Base-by-base conservation (phyloP, 345 rosid species). In the Clausena lansium region DNA sequence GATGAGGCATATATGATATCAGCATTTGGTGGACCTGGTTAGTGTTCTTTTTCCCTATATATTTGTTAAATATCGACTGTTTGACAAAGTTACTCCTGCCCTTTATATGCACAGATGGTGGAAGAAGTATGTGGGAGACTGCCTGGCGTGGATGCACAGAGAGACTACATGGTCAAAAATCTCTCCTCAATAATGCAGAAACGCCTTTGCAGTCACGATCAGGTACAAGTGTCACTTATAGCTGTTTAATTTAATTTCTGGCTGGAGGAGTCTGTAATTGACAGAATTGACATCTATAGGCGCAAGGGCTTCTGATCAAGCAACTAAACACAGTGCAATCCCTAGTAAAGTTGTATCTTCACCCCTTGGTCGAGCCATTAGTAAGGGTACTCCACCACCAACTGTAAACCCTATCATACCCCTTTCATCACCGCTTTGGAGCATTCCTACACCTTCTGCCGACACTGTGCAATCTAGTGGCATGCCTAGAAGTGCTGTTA, bases 1-100 rank as follows among this genome's bases (percentile, higher is more conserved):
- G 99, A 97, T 80, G 99, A 97, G 91, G 89, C 95, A 60, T 91
- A 90, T 85, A 97, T 97, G 99, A 86, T 90, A 79, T 91, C 99
- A 15, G 98, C 98, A 63, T 97, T 94, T 89, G 99, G 97, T 69
- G 98, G 99, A 73, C 84, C 83, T 73, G 98, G 99, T 97, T 71
- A 76, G 88, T 70, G 17, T 82, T 75, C 76, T 55, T 59, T 59
- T 76, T 67, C 36, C 64, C 4, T 78, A 79, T 64, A 30, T 77
- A 30, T 78, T 65, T 75, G 61, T 58, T 79, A 52, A 68, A 7
- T 33, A 11, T 25, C 20, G 28, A 6, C 28, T 78, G 28, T 59
- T 30, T 62, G 41, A 76, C 50, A 70, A 52, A 50, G 63, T 82
- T 45, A 78, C 70, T 52, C 75, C 79, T 76, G 64, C 64, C 50